Percentiles rank a stretch among this genome's conserved stretches.
phyloP scores from a whole-genome alignment of 305 asterid species.

The Fraxinus sp. region DNA sequence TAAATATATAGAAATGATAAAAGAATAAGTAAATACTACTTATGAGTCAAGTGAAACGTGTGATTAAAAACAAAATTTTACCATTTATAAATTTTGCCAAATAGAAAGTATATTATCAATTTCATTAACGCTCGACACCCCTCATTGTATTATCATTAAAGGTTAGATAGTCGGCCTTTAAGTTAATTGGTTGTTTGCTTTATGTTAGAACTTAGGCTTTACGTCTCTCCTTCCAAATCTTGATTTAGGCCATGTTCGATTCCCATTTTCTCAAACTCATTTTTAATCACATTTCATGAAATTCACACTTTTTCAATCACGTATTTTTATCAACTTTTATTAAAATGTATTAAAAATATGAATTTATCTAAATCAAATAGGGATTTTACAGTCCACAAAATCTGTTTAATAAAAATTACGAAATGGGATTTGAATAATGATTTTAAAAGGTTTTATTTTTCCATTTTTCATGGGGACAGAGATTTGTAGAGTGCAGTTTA shows the following conservation, averaged over 20 bases:
- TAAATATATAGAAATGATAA: too few relatives aligned
- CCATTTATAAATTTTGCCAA: not conserved
- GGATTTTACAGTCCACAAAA: not conserved
- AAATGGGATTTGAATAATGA: not conserved
- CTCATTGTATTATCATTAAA: not conserved
- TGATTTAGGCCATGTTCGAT: not conserved
- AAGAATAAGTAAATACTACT: too few relatives aligned
- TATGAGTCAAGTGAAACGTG: too few relatives aligned
- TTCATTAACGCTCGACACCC: not conserved
- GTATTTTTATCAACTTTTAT: too few relatives aligned
- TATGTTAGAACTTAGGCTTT: not conserved
- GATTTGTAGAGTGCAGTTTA: not conserved
- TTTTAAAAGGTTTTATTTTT: not conserved
- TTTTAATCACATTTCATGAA: too few relatives aligned
- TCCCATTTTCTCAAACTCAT: too few relatives aligned
- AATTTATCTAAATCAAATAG: too few relatives aligned
- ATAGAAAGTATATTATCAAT: not conserved
- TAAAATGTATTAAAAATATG: too few relatives aligned
- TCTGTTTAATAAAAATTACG: not conserved
- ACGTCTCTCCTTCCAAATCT: not conserved
- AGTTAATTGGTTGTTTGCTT: not conserved
- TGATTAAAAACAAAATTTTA: too few relatives aligned
- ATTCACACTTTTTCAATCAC: too few relatives aligned
- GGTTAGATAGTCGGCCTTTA: not conserved
- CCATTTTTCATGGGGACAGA: not conserved